These are phyloP conservation scores for Fraxinus albicans DNA, from an alignment of 305 asterid species.

Conservation along the genomic window DNA sequence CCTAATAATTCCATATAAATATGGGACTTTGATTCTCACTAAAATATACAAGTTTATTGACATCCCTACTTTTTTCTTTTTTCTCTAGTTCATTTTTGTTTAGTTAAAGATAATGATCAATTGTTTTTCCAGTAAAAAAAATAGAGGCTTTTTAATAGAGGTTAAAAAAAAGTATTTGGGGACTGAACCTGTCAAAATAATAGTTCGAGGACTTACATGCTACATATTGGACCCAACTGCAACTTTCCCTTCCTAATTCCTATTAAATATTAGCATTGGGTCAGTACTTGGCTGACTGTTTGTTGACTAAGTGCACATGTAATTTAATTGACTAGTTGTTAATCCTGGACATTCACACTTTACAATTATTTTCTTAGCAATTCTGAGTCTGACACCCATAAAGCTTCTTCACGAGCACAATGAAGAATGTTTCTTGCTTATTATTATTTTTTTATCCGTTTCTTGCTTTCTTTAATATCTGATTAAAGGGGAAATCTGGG, in stretches of 20 bases:
- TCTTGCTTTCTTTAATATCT: conserved; percentile 14
- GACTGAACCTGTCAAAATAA: no score
- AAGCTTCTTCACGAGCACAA: neutral
- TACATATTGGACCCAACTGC: neutral
- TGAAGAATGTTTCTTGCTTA: conserved; percentile 21
- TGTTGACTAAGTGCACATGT: conserved; percentile 23
- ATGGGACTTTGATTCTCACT: no score
- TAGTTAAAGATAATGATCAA: no score
- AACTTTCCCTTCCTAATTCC: neutral
- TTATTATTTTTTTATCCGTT: neutral
- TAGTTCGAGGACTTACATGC: neutral
- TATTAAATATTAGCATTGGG: neutral
- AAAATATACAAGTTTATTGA: no score
- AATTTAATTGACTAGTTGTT: conserved; percentile 3
- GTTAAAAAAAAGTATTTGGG: no score
- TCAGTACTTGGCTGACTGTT: neutral
- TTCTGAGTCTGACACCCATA: conserved; percentile 30
- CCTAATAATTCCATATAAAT: no score
- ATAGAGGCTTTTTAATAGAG: neutral
- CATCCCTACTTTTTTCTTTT: no score
- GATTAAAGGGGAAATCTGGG: conserved; percentile 25
- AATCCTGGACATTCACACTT: conserved; percentile 5
- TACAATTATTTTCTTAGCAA: neutral
- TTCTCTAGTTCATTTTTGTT: neutral
- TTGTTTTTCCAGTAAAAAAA: neutral